Evolutionary conservation across 202 grass and related monocot genomes (phyloP), one percentile per base, ranked within the genome.

Genomic region (Bolboschoenoplectus hybrid): DNA sequence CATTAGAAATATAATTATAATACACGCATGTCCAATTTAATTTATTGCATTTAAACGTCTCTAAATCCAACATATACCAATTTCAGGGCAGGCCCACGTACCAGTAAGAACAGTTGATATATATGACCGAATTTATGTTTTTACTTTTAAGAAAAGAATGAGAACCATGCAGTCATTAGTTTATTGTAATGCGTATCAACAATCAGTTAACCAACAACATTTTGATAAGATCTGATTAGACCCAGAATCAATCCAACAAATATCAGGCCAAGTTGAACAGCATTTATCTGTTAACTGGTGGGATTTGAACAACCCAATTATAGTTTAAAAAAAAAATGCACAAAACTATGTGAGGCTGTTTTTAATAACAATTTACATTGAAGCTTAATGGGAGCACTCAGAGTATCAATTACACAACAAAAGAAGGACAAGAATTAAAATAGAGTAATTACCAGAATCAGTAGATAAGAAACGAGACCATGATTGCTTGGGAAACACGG

Each of bases 401-500:
- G 40, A 68, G 16, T 41, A 26, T 8, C 16, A 20, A 41, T 2
- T 5, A 1, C 6, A 16, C 38, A 68, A 10, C 20, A 63, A 68
- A 4, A 68, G 9, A 41, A 41, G 12, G 12, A 16, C 16, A 41
- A 3, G 36, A 67, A 71, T 17, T 69, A 7, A 36, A 65, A 38
- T 26, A 26, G 11, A 38, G 32, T 16, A 57, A 45, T 49, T 91
- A 98, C 93, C 90, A 80, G 85, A 87, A 92, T 89, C 91, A 49
- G 81, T 85, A 0, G 86, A 46, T 81, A 91, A 58, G 84, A 98
- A 98, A 19, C 90, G 91, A 26, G 89, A 90, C 87, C 91, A 95
- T 1, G 95, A 98, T 41, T 71, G 86, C 58, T 95, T 93, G 1
- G 93, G 95, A 64, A 95, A 98, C 50, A 98, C 92, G 73, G 89